Evolutionary conservation across 805 yeast species (phyloP), one percentile per base, ranked within the genome.

Genomic region (Saccharomycodes ludwigii): DNA sequence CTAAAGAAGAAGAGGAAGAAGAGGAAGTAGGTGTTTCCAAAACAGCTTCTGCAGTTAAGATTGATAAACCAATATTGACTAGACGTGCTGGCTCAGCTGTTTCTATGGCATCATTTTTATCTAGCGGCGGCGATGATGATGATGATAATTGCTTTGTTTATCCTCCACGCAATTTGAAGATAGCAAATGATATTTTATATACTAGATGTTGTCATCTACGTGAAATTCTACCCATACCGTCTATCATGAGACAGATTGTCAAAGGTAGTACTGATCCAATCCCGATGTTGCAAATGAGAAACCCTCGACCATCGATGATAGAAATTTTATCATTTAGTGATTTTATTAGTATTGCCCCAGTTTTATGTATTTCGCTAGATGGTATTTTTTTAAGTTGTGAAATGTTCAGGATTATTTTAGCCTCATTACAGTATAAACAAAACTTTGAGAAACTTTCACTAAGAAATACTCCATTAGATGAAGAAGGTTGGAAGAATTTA

Each of bases 181-280:
- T 63, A 8, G 61, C 70, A 21, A 66, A 79, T 32, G 94, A 84
- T 44, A 65, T 76, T 24, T 64, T 86, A 48, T 86, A 86, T 55
- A 82, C 95, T 0, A 65, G 96, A 41, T 86, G 96, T 52, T 86
- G 96, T 46, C 96, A 86, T 54, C 57, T 86, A 38, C 64, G 96
- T 34, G 96, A 86, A 48, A 86, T 86, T 31, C 54, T 86, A 37
- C 96, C 97, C 1, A 84, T 86, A 33, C 91, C 94, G 1, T 93
- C 94, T 1, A 83, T 86, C 5, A 49, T 82, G 46, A 80, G 78
- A 47, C 94, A 83, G 50, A 66, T 86, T 39, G 75, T 75, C 46
- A 46, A 58, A 7, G 91, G 86, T 2, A 71, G 86, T 1, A 67
- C 73, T 31, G 80, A 81, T n/a, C 94, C 95, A 9, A 60, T 86